These are phyloP conservation scores for Leishmania aethiopica DNA, from an alignment of 208 protist species.

Conservation along the genomic window DNA sequence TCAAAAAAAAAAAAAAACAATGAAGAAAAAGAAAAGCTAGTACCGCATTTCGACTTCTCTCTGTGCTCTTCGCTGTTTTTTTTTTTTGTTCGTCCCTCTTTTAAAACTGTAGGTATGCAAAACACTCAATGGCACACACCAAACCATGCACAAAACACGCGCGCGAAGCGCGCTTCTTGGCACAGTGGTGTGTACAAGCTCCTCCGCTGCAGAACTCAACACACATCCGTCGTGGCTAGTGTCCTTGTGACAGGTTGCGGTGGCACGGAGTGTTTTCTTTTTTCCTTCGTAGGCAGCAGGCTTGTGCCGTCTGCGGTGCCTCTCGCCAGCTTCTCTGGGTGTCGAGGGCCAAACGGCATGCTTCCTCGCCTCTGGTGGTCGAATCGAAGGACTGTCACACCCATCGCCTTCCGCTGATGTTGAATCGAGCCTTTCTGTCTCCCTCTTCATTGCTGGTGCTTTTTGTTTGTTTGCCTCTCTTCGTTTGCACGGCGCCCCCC, in stretches of 20 bases:
- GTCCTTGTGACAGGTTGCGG: background rate
- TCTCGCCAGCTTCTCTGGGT: background rate
- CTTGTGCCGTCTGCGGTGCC: background rate
- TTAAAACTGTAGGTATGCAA: constrained; percentile 11
- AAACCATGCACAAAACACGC: background rate
- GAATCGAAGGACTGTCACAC: background rate
- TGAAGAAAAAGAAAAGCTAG: constrained; percentile 8
- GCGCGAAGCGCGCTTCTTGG: background rate
- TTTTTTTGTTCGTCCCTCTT: constrained; percentile 1
- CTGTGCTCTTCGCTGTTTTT: constrained; percentile 18
- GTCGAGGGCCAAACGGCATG: background rate
- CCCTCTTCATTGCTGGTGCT: background rate
- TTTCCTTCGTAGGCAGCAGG: background rate
- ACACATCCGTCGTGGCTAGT: background rate
- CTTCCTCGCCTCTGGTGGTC: background rate
- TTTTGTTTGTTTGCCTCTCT: background rate
- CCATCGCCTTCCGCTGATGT: background rate
- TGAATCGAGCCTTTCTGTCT: background rate
- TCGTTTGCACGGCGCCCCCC: background rate
- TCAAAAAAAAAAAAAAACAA: constrained; percentile 9
- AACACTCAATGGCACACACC: background rate
- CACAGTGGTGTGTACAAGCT: background rate
- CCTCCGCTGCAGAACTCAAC: background rate
- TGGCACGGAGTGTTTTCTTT: too few relatives aligned
- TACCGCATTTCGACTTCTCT: constrained; percentile 9